Evolutionary conservation across 1,139 yeast species (phyloP).

Genomic region (Lodderomyces orthopsilosis): DNA sequence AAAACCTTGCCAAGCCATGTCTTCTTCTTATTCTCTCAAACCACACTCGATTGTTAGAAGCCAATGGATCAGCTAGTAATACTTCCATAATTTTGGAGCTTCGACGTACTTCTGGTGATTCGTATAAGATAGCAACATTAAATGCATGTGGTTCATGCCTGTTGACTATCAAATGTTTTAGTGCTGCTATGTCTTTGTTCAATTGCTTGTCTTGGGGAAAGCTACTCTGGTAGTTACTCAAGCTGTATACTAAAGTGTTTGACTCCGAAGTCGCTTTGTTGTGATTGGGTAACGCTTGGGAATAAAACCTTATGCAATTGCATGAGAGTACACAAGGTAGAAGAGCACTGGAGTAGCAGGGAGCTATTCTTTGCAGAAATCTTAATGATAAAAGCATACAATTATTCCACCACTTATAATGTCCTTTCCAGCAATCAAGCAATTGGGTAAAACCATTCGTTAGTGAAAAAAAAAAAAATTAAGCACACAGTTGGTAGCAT

Average conservation of each 20-base stretch:
- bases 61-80: constrained; percentile 43
- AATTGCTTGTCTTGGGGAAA: constrained; percentile 29
- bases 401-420: neutral
- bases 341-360: neutral
- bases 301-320: neutral
- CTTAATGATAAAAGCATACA: neutral
- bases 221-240: constrained; percentile 14
- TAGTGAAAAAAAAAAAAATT: neutral
- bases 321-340: neutral
- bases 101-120: constrained; percentile 18
- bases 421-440: neutral
- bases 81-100: constrained; percentile 33
- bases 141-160: constrained; percentile 13
- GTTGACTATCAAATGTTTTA: constrained; percentile 10
- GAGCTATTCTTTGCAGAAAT: neutral
- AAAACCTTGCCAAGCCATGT: constrained; percentile 15
- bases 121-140: constrained; percentile 33
- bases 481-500: neutral
- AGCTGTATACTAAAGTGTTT: constrained; percentile 11
- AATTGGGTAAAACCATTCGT: neutral
- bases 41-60: constrained; percentile 34
- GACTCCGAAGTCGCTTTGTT: neutral
- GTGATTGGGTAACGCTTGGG: neutral
- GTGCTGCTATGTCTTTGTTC: constrained; percentile 19
- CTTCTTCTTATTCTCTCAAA: constrained; percentile 25